Evolutionary conservation across 176 grass and related monocot species (phyloP), one percentile per base, ranked within the genome.

Genomic region (Carex scoparia): DNA sequence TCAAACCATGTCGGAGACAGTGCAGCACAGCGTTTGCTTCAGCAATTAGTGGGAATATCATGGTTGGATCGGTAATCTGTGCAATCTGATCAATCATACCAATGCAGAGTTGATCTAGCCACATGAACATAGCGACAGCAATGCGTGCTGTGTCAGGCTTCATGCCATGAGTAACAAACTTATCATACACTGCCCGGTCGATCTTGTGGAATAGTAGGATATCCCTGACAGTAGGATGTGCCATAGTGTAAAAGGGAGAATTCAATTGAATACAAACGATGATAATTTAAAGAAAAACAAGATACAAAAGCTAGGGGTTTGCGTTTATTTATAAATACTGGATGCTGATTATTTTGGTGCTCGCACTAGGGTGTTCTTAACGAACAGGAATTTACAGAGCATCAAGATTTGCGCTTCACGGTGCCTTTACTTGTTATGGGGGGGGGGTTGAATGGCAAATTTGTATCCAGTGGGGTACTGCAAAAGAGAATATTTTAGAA

Each of bases 111-210:
- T 81, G 84, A 23, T 97, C 90, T 0, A 94, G 53, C 81, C 87
- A 97, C 31, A 91, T 56, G 30, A 94, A 81, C 8, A 97, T 30
- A 4, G 89, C 87, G 16, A 92, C 81, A 2, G 81, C 59, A 10
- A 94, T 97, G 16, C 81, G 84, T 2, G 92, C 92, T 35, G 70
- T 59, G 28, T 56, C 19, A 0, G 65, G 77, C 37, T 65, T 40
- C 23, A 58, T 61, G 1, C 85, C 64, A 3, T 63, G 46, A 4
- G 27, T 1, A 5, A 89, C 3, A 49, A 97, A 63, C 13, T 73
- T 76, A 1, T 94, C 88, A 27, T 91, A 94, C 0, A 84, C 70
- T 5, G 1, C 2, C 9, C 87, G 88, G 54, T 91, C 90, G 2
- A n/a, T 1, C 31, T 16, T 48, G 87, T 97, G 87, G 8, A 71